Conservation (phyloP, 2,329 filamentous ascomycete species). For the Ploettnerulaceae sp. region DNA sequence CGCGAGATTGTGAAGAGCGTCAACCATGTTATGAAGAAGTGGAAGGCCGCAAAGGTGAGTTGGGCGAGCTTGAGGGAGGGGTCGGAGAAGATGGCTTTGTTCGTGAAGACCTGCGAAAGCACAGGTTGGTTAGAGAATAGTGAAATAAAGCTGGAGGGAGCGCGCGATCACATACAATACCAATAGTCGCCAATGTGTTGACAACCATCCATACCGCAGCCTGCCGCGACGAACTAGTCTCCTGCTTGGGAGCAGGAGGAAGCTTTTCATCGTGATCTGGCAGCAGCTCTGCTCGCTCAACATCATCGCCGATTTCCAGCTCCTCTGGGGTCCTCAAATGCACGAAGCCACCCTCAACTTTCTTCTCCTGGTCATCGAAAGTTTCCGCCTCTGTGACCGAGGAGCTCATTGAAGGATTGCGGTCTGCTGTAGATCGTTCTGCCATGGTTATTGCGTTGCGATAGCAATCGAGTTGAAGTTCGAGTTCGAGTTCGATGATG, state of each 20-base stretch:
- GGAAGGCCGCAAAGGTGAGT: constrained; percentile 62
- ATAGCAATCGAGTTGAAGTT: too few relatives aligned
- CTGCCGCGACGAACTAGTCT: constrained; percentile 36
- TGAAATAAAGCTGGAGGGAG: not conserved
- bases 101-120: constrained; percentile 49
- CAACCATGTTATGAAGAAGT: constrained; percentile 61
- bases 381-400: constrained; percentile 26
- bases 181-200: constrained; percentile 59
- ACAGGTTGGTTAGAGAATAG: constrained; percentile 2
- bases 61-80: constrained; percentile 56
- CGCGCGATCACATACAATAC: constrained; percentile 46
- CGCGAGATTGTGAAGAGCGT: constrained; percentile 59
- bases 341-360: constrained; percentile 24
- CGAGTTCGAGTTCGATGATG: too few relatives aligned
- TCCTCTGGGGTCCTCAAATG: constrained; percentile 32
- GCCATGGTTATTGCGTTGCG: constrained; percentile 28
- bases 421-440: constrained; percentile 23
- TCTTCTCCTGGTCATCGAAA: constrained; percentile 31
- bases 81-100: constrained; percentile 65
- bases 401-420: constrained; percentile 28
- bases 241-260: constrained; percentile 25
- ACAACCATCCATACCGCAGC: constrained; percentile 52
- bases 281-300: constrained; percentile 41
- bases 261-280: constrained; percentile 31
- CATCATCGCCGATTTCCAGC: constrained; percentile 37